Evolutionary conservation across 2,329 filamentous ascomycete species (phyloP).

Genomic region (Fusarium armeniacum): DNA sequence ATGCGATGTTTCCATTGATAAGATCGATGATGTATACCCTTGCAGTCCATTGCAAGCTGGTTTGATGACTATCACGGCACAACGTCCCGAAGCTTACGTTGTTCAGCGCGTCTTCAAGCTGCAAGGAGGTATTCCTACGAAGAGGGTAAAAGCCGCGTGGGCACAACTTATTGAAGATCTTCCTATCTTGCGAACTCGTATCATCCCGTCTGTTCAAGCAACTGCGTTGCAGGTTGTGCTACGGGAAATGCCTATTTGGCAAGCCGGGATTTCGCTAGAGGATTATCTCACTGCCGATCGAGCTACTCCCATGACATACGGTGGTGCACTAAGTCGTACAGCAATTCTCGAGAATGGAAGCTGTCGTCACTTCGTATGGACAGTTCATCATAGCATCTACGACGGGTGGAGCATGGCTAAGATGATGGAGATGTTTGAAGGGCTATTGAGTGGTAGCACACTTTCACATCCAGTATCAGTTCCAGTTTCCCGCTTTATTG

Average conservation of each 20-base stretch:
- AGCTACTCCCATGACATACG: not conserved
- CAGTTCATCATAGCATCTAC: conserved; percentile 10
- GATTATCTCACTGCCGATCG: conserved; percentile 1
- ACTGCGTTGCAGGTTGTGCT: conserved; percentile 5
- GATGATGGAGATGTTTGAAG: conserved; percentile 6
- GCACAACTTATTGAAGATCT: not conserved
- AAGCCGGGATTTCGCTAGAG: not conserved
- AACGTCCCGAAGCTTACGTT: conserved; percentile 4
- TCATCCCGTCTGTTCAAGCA: conserved; percentile 1
- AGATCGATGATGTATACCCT: conserved; percentile 9
- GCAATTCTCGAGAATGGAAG: not conserved
- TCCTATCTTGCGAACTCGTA: conserved; percentile 5
- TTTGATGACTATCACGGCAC: conserved; percentile 4
- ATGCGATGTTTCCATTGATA: not conserved
- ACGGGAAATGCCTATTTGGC: not conserved
- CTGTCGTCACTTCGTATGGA: conserved; percentile 1
- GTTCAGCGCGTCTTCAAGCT: conserved; percentile 1
- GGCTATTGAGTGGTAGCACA: not conserved
- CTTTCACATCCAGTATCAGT: not conserved
- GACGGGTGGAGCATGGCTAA: conserved; percentile 9
- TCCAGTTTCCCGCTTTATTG: conserved; percentile 6
- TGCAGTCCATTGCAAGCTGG: conserved; percentile 3
- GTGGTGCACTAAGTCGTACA: conserved; percentile 2
- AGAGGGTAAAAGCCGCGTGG: not conserved
- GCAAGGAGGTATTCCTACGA: not conserved